Base-by-base conservation (phyloP, 768 basidiomycete species). In the Omphalotus guepiniiformis region DNA sequence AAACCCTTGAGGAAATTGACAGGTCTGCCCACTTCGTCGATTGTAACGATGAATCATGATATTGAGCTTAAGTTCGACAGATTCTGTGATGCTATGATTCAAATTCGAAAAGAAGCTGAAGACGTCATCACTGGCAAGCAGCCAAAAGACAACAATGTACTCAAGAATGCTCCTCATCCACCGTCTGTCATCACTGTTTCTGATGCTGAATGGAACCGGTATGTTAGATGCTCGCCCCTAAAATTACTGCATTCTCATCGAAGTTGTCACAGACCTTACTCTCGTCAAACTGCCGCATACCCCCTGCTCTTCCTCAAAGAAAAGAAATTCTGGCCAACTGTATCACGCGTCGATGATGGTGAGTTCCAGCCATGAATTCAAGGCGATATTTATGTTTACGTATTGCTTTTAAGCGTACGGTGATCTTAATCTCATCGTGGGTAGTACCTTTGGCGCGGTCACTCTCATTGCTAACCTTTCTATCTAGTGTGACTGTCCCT, bases 71-170 rank as follows among this genome's bases (percentile, higher is more conserved):
- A 13, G 28, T 42, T 35, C 41, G 21, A 26, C 51, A 90, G 90
- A 59, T 98, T 99, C 74, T 96, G 95, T 67, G 92, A 98, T 55
- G 95, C 96, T 18, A 96, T 98, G 92, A 94, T 99, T 53, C 80
- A 87, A 53, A 99, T 99, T 55, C 88, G 94, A 41, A 72, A 81
- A 57, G 96, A 99, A 65, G 93, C 83, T 0, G 84, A 94, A 47
- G 90, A 94, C 39, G 78, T 99, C 57, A 78, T 88, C 36, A 69
- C 76, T 15, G 96, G 95, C 39, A 85, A 84, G 59, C 93, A 95
- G 63, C 88, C 93, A 2, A 85, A 76, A 62, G 90, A 89, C 53
- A 90, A 92, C 70, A 99, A 99, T 62, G 65, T 95, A 15, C 73
- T 99, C 52, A 91, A 84, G 64, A 95, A 98, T 59, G 91, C 96